Evolutionary conservation across 305 asterid genomes (phyloP).

Genomic region (Fraxinus velutina): DNA sequence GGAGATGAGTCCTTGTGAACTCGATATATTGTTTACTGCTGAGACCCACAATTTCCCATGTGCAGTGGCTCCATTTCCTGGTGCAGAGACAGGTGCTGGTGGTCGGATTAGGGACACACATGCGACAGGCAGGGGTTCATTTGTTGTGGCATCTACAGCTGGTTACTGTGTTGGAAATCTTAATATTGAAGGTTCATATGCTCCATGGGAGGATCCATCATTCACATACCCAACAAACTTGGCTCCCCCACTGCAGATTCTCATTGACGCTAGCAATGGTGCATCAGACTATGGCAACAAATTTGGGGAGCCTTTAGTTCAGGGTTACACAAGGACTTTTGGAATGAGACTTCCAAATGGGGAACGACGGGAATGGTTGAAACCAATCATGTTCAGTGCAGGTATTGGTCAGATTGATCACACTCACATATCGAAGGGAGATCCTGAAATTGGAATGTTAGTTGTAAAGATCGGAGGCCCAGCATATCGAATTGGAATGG

Average conservation of each 20-base stretch:
- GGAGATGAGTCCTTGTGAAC: slow-evolving; percentile 46
- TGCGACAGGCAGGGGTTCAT: slow-evolving; percentile 92
- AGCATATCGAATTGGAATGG: slow-evolving; percentile 96
- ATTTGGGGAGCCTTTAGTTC: slow-evolving; percentile 92
- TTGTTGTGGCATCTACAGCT: slow-evolving; percentile 86
- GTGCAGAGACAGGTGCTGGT: slow-evolving; percentile 98
- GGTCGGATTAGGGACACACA: slow-evolving; percentile 96
- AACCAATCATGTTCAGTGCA: slow-evolving; percentile 94
- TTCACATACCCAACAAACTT: slow-evolving; percentile 75
- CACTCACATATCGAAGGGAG: slow-evolving; percentile 70
- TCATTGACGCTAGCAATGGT: slow-evolving; percentile 88
- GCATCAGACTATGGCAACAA: slow-evolving; percentile 97
- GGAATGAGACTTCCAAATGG: slow-evolving; percentile 92
- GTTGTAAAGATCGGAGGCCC: slow-evolving; percentile 98
- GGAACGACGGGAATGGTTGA: slow-evolving; percentile 93
- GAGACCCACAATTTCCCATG: slow-evolving; percentile 98
- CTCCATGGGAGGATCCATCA: slow-evolving; percentile 89
- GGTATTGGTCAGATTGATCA: slow-evolving; percentile 98
- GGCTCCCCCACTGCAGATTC: slow-evolving; percentile 86
- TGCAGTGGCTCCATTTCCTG: slow-evolving; percentile 98
- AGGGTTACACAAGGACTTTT: slow-evolving; percentile 88
- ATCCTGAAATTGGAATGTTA: slow-evolving; percentile 87
- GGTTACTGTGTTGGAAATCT: slow-evolving; percentile 96
- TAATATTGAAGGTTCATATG: slow-evolving; percentile 76
- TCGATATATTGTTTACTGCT: slow-evolving; percentile 84